Evolutionary conservation across 805 yeast genomes (phyloP).

Genomic region (Citeromyces matritensis): DNA sequence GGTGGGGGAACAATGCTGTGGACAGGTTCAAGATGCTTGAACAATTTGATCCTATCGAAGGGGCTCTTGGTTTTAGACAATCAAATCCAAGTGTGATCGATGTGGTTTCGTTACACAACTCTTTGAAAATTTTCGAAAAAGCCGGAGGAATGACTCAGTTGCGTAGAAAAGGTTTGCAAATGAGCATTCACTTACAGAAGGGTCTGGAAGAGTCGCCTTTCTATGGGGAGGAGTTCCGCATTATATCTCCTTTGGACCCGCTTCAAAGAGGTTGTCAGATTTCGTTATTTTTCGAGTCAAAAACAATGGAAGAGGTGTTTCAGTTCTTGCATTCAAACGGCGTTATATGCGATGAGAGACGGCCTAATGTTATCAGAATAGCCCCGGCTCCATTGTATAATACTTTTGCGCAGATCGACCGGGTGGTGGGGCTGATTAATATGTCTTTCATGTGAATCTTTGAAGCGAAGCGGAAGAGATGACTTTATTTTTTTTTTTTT

Average conservation of each 20-base stretch:
- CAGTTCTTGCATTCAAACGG: constrained; percentile 39
- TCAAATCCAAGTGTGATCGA: constrained; percentile 85
- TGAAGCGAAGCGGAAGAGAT: too few relatives aligned
- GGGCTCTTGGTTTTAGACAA: constrained; percentile 81
- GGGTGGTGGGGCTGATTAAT: constrained; percentile 28
- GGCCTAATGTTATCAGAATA: constrained; percentile 82
- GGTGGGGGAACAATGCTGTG: constrained; percentile 85
- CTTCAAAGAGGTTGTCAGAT: constrained; percentile 68
- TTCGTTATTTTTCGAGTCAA: constrained; percentile 47
- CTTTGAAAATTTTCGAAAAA: constrained; percentile 42
- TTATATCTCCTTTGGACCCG: constrained; percentile 56
- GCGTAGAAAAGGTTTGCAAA: constrained; percentile 34
- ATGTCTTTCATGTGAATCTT: constrained; percentile 16
- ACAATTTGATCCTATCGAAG: constrained; percentile 61
- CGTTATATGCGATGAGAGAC: constrained; percentile 74
- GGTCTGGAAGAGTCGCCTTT: constrained; percentile 28
- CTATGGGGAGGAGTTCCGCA: constrained; percentile 31
- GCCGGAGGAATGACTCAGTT: constrained; percentile 52
- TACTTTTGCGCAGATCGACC: constrained; percentile 46
- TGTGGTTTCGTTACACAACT: constrained; percentile 55
- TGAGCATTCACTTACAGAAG: constrained; percentile 43
- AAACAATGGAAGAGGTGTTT: constrained; percentile 36
- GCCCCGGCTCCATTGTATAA: constrained; percentile 83
- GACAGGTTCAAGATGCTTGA: constrained; percentile 73
- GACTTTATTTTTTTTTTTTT: background rate